Evolutionary conservation across 2,329 filamentous ascomycete species (phyloP), one percentile per base, ranked within the genome.

Genomic region (Hypoxylon rubiginosum): DNA sequence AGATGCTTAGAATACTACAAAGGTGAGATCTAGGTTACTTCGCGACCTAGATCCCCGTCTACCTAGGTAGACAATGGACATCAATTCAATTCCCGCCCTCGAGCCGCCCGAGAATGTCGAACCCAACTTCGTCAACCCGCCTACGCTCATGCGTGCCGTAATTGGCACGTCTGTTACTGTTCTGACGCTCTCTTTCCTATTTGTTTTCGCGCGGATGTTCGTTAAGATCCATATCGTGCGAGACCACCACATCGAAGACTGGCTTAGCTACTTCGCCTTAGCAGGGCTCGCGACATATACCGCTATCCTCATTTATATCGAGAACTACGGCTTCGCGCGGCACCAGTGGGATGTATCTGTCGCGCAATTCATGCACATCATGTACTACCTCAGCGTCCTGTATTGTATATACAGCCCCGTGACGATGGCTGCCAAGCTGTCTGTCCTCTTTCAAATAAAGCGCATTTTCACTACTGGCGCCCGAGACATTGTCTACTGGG

Each of bases 401-500:
- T 64, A 52, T 15, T 58, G 61, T 39, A 39, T 64, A 9, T 64
- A 64, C 28, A n/a, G 21, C 13, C 26, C 39, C 49, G 8, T 43
- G 39, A 64, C 54, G 10, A 17, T 50, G n/a, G 61, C 61, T 0
- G 61, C 61, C 1, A 64, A 64, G 39, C 36, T 58, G 4, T 64
- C 61, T 10, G 61, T 64, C 1, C 41, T 64, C 8, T 50, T 64
- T 15, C 61, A 64, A 49, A 36, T 64, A n/a, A 64, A 64, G 54
- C 28, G 36, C 39, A 58, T 64, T 9, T 64, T 64, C 41, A 49
- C 46, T 9, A 54, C 53, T 17, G 43, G 45, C 30, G 26, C 43
- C 3, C 48, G 48, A 11, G 30, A 64, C 41, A 4, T 43, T 17
- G 61, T 64, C 28, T 58, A 58, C 41, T 58, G 61, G 61, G 61